phyloP scores from a whole-genome alignment of 2,329 filamentous ascomycete genomes.

The Xylaria sp. region DNA sequence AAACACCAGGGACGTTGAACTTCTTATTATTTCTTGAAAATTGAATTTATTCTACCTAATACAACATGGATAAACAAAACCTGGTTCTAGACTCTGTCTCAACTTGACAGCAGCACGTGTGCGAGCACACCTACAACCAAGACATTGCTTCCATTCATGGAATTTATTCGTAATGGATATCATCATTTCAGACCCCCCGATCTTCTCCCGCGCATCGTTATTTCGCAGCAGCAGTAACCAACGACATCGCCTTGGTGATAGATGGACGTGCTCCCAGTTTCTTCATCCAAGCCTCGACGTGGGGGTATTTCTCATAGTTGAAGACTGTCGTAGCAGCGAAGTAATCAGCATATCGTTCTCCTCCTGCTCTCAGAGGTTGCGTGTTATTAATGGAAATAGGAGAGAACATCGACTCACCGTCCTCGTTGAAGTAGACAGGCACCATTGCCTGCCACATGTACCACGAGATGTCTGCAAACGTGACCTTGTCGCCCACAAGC shows the following conservation, averaged over 20 bases:
- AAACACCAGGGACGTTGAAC: too few relatives aligned
- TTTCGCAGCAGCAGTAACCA: neutral
- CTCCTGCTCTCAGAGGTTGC: too few relatives aligned
- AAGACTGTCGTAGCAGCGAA: slow-evolving; percentile 3
- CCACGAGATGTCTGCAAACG: slow-evolving; percentile 22
- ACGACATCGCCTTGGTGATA: slow-evolving; percentile 3
- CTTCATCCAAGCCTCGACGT: slow-evolving; percentile 14
- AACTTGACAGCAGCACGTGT: too few relatives aligned
- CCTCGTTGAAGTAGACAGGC: neutral
- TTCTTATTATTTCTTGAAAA: too few relatives aligned
- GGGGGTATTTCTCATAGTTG: slow-evolving; percentile 10
- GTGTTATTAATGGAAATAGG: neutral
- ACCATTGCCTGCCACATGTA: slow-evolving; percentile 15
- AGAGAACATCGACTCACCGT: slow-evolving; percentile 1
- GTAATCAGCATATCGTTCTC: neutral
- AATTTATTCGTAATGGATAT: too few relatives aligned
- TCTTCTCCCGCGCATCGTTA: too few relatives aligned
- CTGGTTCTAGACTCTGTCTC: too few relatives aligned
- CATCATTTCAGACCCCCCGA: too few relatives aligned
- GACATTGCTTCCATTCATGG: too few relatives aligned
- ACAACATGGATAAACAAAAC: too few relatives aligned
- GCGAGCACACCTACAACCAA: too few relatives aligned
- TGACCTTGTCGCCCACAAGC: slow-evolving; percentile 21
- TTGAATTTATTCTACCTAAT: too few relatives aligned
- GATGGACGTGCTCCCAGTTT: slow-evolving; percentile 2